These are phyloP conservation scores for Xylaria bambusicola DNA, from an alignment of 495 filamentous ascomycete genomes.

Conservation along the genomic window DNA sequence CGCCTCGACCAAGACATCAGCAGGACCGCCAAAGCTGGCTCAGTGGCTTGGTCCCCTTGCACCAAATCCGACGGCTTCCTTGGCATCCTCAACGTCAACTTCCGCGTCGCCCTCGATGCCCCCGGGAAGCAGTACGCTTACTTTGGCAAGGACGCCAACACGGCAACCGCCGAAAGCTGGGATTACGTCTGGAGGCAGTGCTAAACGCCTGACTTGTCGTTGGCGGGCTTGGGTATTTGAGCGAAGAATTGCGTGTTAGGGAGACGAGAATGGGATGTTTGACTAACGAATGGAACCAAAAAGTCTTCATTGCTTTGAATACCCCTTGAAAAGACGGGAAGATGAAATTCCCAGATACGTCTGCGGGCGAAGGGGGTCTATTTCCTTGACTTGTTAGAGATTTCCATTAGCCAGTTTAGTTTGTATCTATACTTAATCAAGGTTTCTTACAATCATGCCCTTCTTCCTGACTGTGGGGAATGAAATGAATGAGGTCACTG, in stretches of 20 bases:
- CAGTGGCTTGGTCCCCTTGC: conserved; percentile 43
- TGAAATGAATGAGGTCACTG: no score
- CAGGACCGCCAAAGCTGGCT: conserved; percentile 27
- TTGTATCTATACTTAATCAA: conserved; percentile 1
- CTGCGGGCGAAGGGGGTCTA: no score
- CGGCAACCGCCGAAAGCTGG: conserved; percentile 38
- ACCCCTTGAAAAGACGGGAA: neutral
- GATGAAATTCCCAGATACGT: no score
- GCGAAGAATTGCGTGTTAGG: no score
- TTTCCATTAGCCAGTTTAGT: neutral
- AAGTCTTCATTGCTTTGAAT: neutral
- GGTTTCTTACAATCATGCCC: neutral
- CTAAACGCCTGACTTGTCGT: conserved; percentile 21
- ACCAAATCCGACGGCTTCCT: conserved; percentile 31
- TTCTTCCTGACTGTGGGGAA: no score
- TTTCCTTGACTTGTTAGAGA: neutral
- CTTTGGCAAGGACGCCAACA: conserved; percentile 39
- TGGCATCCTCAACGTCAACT: conserved; percentile 50
- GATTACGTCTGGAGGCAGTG: conserved; percentile 46
- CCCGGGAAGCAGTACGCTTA: conserved; percentile 34
- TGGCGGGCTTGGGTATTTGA: neutral
- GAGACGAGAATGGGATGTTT: no score
- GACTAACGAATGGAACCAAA: no score
- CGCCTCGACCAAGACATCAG: conserved; percentile 35
- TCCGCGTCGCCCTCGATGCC: conserved; percentile 41